Conservation (phyloP, 2,329 filamentous ascomycete species). For the Ophiostoma piceae region DNA sequence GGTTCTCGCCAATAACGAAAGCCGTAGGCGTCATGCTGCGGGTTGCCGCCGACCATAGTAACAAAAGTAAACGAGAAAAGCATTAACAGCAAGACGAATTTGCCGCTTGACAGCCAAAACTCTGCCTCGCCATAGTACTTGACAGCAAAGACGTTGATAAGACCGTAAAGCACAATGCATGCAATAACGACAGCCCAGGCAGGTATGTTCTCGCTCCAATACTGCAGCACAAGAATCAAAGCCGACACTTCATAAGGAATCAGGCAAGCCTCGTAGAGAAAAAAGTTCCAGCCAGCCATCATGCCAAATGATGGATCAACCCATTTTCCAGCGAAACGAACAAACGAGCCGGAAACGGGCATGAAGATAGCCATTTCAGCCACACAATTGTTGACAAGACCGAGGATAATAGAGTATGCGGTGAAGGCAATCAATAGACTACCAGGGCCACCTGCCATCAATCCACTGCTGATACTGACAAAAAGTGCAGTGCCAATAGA, state of each 20-base stretch:
- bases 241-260: conserved; percentile 42
- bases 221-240: conserved; percentile 40
- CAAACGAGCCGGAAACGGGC: conserved; percentile 59
- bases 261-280: conserved; percentile 39
- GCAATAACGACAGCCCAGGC: conserved; percentile 50
- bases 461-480: conserved; percentile 56
- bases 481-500: conserved; percentile 56
- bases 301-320: conserved; percentile 61
- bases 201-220: conserved; percentile 44
- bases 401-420: conserved; percentile 52
- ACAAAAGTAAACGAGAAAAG: conserved; percentile 53
- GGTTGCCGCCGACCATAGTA: conserved; percentile 53
- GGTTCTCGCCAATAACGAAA: conserved; percentile 43
- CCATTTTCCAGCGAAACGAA: conserved; percentile 60
- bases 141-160: conserved; percentile 33
- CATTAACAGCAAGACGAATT: conserved; percentile 48
- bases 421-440: conserved; percentile 54
- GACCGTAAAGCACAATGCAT: conserved; percentile 38
- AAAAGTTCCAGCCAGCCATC: conserved; percentile 44
- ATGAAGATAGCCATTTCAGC: conserved; percentile 61
- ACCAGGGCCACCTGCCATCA: conserved; percentile 28
- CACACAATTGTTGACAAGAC: conserved; percentile 58
- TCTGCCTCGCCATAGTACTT: conserved; percentile 40
- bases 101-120: conserved; percentile 44
- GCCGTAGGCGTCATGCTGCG: conserved; percentile 42